These are phyloP conservation scores for Claviceps quebecensis DNA, from an alignment of 2,329 filamentous ascomycete genomes.

Conservation along the genomic window DNA sequence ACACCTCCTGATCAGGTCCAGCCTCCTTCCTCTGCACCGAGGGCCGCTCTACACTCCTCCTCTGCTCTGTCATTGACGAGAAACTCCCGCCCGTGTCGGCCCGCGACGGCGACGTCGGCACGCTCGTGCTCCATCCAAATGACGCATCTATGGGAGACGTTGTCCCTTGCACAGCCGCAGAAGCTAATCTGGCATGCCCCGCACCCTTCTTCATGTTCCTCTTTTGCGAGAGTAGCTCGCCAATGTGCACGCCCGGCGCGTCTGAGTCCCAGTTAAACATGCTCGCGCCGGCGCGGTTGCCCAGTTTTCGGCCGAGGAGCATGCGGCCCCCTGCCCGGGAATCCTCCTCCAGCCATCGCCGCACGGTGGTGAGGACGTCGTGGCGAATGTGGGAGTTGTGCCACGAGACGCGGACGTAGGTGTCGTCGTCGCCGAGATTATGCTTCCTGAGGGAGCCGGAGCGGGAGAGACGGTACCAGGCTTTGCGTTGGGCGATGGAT, in stretches of 20 bases:
- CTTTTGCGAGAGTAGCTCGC: conserved; percentile 18
- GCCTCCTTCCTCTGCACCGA: background rate
- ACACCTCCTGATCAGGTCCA: background rate
- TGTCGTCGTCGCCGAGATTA: conserved; percentile 42
- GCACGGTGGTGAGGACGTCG: conserved; percentile 43
- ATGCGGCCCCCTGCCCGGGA: conserved; percentile 36
- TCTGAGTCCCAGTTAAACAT: conserved; percentile 50
- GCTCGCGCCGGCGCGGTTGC: conserved; percentile 26
- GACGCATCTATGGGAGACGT: background rate
- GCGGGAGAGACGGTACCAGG: conserved; percentile 51
- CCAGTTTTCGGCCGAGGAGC: conserved; percentile 22
- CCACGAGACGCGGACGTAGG: conserved; percentile 47
- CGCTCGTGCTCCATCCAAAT: background rate
- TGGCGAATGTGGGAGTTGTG: conserved; percentile 35
- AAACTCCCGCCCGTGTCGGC: background rate
- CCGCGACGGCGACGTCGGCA: conserved; percentile 8
- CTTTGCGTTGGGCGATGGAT: conserved; percentile 42
- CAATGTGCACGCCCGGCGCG: conserved; percentile 34
- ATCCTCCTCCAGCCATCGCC: conserved; percentile 53
- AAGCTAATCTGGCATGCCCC: conserved; percentile 9
- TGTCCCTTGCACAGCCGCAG: conserved; percentile 3
- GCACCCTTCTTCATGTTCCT: conserved; percentile 10
- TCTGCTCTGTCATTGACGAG: background rate
- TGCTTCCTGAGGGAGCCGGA: conserved; percentile 44
- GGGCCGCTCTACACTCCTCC: background rate